Conservation (phyloP, 2,329 filamentous ascomycete species). For the Pseudogymnoascus sp. region DNA sequence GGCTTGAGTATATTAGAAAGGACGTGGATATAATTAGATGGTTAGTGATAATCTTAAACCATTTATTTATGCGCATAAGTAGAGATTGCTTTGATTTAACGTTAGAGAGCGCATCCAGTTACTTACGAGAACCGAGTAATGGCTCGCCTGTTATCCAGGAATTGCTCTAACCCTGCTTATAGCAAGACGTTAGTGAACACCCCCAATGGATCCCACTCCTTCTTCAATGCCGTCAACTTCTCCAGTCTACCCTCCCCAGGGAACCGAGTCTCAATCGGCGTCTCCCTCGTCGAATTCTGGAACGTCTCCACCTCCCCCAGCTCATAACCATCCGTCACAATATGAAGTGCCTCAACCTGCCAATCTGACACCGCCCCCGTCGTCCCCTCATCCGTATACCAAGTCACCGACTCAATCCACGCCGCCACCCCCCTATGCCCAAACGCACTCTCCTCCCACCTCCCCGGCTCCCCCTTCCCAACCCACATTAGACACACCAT, state of each 20-base stretch:
- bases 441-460: background rate
- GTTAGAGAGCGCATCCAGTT: too few relatives aligned
- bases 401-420: slow-evolving; percentile 7
- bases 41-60: too few relatives aligned
- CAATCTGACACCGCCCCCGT: background rate
- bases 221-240: slow-evolving; percentile 23
- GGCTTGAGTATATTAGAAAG: too few relatives aligned
- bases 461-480: slow-evolving; percentile 14
- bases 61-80: background rate
- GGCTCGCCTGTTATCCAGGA: background rate
- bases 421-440: background rate
- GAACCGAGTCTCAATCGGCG: slow-evolving; percentile 17
- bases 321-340: slow-evolving; percentile 12
- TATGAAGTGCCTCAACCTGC: background rate
- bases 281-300: slow-evolving; percentile 15
- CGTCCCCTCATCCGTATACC: background rate
- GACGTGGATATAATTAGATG: too few relatives aligned
- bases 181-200: slow-evolving; percentile 15
- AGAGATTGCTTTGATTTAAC: background rate
- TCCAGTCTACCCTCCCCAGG: slow-evolving; percentile 15
- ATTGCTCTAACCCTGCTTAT: background rate
- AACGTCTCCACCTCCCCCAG: slow-evolving; percentile 14
- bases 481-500: slow-evolving; percentile 11
- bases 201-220: slow-evolving; percentile 22
- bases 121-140: background rate